Conservation (phyloP, 371 early-diverging fungal genomes). For the Zychaea mexicana region DNA sequence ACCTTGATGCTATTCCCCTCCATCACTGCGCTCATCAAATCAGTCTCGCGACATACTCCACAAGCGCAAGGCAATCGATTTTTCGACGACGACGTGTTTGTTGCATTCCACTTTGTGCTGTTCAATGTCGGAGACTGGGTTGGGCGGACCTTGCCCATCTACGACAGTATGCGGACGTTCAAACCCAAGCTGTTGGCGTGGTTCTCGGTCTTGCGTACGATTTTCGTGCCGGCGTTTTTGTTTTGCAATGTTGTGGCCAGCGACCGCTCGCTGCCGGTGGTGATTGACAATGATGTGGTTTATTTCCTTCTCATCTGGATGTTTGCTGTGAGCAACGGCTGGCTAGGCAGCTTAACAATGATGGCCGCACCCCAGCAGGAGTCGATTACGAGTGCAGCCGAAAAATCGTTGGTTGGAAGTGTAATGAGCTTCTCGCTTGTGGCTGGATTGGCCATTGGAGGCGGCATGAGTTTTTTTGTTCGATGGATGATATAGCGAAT, state of each 20-base stretch:
- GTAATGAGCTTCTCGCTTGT: conserved; percentile 74
- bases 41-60: conserved; percentile 38
- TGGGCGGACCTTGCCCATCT: conserved; percentile 60
- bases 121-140: conserved; percentile 81
- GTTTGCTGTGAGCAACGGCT: conserved; percentile 74
- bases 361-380: conserved; percentile 70
- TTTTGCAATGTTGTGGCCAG: conserved; percentile 64
- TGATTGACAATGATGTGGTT: conserved; percentile 61
- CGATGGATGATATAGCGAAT: conserved; percentile 46
- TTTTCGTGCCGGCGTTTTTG: conserved; percentile 74
- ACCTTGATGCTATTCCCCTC: conserved; percentile 82
- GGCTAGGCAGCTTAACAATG: conserved; percentile 71
- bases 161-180: conserved; percentile 33
- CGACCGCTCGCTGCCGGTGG: conserved; percentile 46
- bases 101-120: conserved; percentile 74
- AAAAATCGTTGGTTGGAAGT: conserved; percentile 64
- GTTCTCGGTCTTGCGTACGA: conserved; percentile 51
- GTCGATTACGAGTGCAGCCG: conserved; percentile 42
- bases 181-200: conserved; percentile 44
- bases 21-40: conserved; percentile 70
- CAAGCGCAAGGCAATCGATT: conserved; percentile 24
- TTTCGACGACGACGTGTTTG: conserved; percentile 64
- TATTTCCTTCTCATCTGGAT: conserved; percentile 64
- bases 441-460: conserved; percentile 72
- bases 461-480: conserved; percentile 57